Percentiles rank a stretch among this genome's conserved stretches.
Evolutionary conservation across 495 filamentous ascomycete genomes (phyloP).

Genomic region (Podospora anserina): DNA sequence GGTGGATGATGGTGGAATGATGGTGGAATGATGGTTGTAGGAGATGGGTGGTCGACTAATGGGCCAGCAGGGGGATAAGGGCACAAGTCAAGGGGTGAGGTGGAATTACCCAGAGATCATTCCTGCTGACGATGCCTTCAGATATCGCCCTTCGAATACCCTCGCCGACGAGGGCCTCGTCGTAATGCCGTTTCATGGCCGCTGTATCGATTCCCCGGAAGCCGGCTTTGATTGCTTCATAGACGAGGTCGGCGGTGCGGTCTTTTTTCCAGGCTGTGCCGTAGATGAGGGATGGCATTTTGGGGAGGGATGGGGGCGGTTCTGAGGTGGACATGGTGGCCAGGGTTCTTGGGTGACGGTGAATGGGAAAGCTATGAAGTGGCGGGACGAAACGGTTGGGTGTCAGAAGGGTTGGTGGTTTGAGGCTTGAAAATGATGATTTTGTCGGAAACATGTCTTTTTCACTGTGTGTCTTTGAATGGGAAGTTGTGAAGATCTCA

Average conservation of each 20-base stretch:
- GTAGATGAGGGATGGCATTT: constrained; percentile 64
- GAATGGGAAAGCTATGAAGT: neutral
- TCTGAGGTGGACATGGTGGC: constrained; percentile 17
- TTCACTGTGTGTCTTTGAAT: neutral
- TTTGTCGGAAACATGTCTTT: neutral
- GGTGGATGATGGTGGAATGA: too few relatives aligned
- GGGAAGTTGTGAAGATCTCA: neutral
- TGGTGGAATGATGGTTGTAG: too few relatives aligned
- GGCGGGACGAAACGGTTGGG: neutral
- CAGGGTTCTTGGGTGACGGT: neutral
- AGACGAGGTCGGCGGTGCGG: constrained; percentile 61
- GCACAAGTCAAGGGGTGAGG: constrained; percentile 5
- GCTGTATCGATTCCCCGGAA: constrained; percentile 78
- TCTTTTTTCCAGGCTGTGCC: constrained; percentile 90
- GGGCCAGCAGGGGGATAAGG: constrained; percentile 9
- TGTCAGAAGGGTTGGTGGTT: neutral
- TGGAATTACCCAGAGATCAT: constrained; percentile 49
- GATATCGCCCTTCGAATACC: constrained; percentile 58
- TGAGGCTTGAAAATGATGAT: neutral
- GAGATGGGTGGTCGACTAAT: too few relatives aligned
- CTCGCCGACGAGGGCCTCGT: constrained; percentile 66
- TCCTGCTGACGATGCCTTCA: constrained; percentile 55
- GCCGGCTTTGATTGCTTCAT: constrained; percentile 64
- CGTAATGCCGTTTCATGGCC: constrained; percentile 75
- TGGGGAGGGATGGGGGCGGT: constrained; percentile 13